Evolutionary conservation across 805 yeast species (phyloP), one percentile per base, ranked within the genome.

Genomic region (Tetrapisispora arboricola): DNA sequence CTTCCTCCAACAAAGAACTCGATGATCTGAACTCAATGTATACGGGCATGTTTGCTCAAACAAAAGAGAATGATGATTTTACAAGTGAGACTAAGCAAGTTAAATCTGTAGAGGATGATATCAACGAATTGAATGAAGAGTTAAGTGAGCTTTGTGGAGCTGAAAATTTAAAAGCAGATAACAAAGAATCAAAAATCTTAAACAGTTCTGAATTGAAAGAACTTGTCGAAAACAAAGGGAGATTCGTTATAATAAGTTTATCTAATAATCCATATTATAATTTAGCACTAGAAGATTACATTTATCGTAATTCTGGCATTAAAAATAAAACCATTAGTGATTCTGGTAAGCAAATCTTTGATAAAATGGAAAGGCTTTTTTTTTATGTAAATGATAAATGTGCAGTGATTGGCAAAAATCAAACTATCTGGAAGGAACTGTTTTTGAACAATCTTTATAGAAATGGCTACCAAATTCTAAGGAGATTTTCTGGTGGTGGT

Each of bases 331-430:
- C 50, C 10, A 33, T 42, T n/a, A 38, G 45, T 13, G 38, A 42
- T 3, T 32, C 45, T 21, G 43, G 48, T 4, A 53, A 59, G 27
- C 19, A 34, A 17, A 17, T 5, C 4, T 34, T 34, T 17, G 11
- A 22, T 4, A 16, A 34, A 6, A 66, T 64, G 37, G 72, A 75
- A 43, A 60, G 94, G 41, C 63, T 92, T 22, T 55, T 86, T 44
- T 68, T 90, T 41, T 92, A 92, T 57, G 68, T 71, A 27, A 92
- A 92, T 56, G 58, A 74, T 2, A 85, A 90, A 1, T 84, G 95
- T 58, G 85, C 87, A n/a, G 95, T 92, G 2, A 68, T 92, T 11
- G 99, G 99, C 0, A 86, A 94, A 54, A 92, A 92, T 55, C 99
- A 92, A 61, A 92, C 87, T 47, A 94, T 96, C 2, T 90, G 90